Percentiles rank a stretch among this genome's conserved stretches.
These are phyloP conservation scores for Thymus mandschuricus DNA, from an alignment of 257 asterid species.

Conservation along the genomic window DNA sequence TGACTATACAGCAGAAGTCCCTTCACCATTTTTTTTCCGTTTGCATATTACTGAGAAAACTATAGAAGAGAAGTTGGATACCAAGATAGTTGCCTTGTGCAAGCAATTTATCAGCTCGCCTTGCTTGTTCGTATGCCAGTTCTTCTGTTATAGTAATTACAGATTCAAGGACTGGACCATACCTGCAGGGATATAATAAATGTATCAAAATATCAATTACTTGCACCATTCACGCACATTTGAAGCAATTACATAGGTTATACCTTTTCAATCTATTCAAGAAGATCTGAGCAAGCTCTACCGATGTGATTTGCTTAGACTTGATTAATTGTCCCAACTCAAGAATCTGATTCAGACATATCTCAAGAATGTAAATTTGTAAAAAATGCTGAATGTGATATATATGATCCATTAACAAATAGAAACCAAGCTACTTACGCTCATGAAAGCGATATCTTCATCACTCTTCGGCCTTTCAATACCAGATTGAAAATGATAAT, in stretches of 20 bases:
- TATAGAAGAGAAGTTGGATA: slow-evolving; percentile 25
- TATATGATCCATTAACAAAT: neutral
- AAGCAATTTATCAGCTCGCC: slow-evolving; percentile 73
- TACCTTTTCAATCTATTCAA: slow-evolving; percentile 78
- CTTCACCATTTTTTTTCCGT: neutral
- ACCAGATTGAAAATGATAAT: slow-evolving; percentile 49
- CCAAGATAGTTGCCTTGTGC: slow-evolving; percentile 72
- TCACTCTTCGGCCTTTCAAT: slow-evolving; percentile 62
- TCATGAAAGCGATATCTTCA: slow-evolving; percentile 90
- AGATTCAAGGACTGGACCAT: slow-evolving; percentile 80
- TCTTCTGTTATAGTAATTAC: slow-evolving; percentile 89
- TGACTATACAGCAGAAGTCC: neutral
- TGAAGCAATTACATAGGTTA: neutral
- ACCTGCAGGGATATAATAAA: slow-evolving; percentile 46
- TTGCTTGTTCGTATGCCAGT: slow-evolving; percentile 82
- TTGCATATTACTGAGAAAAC: neutral
- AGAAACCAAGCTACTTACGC: slow-evolving; percentile 48
- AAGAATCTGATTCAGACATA: slow-evolving; percentile 57
- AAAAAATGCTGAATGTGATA: neutral
- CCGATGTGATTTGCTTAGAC: slow-evolving; percentile 71
- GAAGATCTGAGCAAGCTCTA: slow-evolving; percentile 70
- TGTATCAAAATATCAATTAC: slow-evolving; percentile 8
- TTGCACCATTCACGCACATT: neutral
- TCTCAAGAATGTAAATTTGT: neutral
- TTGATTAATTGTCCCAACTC: slow-evolving; percentile 80